Evolutionary conservation across 2,329 filamentous ascomycete genomes (phyloP).

Genomic region (Ophiostoma sp.): DNA sequence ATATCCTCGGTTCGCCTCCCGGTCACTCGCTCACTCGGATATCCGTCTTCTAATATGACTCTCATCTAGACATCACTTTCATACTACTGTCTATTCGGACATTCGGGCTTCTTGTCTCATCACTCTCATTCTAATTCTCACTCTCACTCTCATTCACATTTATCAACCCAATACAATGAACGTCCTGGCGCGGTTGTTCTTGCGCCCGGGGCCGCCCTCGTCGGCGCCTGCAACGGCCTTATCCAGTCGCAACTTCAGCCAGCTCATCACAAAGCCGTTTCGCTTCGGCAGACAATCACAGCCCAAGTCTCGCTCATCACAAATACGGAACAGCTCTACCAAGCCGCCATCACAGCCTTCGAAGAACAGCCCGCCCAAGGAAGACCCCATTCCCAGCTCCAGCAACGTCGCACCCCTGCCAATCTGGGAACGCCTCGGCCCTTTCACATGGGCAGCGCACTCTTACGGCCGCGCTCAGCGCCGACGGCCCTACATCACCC

Average conservation of each 20-base stretch:
- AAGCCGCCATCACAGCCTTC: not conserved
- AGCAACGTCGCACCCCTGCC: conserved; percentile 41
- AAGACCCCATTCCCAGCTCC: conserved; percentile 40
- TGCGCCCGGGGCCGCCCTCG: conserved; percentile 20
- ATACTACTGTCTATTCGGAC: not conserved
- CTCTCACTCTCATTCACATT: not conserved
- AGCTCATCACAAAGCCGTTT: conserved; percentile 12
- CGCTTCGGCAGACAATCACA: conserved; percentile 1
- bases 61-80: not conserved
- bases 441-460: conserved; percentile 48
- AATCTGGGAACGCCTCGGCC: conserved; percentile 55
- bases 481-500: conserved; percentile 69
- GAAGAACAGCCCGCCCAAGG: conserved; percentile 16
- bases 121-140: not conserved
- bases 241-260: conserved; percentile 15
- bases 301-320: not conserved
- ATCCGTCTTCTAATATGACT: not conserved
- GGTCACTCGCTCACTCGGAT: not conserved
- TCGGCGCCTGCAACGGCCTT: conserved; percentile 8
- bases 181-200: conserved; percentile 19
- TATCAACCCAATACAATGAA: not conserved
- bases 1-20: not conserved
- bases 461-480: conserved; percentile 67
- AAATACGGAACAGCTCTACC: not conserved
- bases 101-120: not conserved